These are phyloP conservation scores for Fusarium sp. DNA, from an alignment of 2,329 filamentous ascomycete genomes.

Conservation along the genomic window DNA sequence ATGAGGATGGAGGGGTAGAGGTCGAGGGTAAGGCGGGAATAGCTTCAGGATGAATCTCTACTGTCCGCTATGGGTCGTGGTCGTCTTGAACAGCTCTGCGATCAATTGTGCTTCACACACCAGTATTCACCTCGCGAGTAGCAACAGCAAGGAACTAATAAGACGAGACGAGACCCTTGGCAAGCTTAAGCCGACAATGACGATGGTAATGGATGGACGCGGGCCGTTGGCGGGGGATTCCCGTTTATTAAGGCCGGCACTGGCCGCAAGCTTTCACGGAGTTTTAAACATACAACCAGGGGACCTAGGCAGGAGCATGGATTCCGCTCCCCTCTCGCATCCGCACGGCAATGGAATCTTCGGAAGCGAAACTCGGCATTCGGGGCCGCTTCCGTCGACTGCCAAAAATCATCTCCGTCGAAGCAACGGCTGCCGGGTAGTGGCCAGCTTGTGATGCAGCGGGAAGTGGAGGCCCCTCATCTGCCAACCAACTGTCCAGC, in stretches of 20 bases:
- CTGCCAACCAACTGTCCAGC: background rate
- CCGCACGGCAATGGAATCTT: constrained; percentile 16
- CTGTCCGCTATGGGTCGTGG: constrained; percentile 12
- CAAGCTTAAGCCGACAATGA: constrained; percentile 28
- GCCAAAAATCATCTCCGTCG: background rate
- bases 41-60: constrained; percentile 23
- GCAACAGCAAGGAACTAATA: background rate
- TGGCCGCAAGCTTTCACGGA: constrained; percentile 27
- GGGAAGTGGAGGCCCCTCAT: constrained; percentile 11
- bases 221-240: constrained; percentile 38
- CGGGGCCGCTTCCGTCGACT: constrained; percentile 9
- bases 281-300: background rate
- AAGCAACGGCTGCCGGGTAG: constrained; percentile 28
- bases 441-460: background rate
- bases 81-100: constrained; percentile 18
- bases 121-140: background rate
- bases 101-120: constrained; percentile 28
- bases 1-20: background rate
- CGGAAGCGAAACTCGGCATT: constrained; percentile 45
- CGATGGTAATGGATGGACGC: constrained; percentile 21
- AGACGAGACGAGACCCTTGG: background rate
- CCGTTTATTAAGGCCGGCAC: constrained; percentile 39
- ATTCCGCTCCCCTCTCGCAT: constrained; percentile 12
- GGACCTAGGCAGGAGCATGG: background rate
- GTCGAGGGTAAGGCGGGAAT: background rate